Evolutionary conservation across 164 flowering plant genomes (phyloP), one percentile per base, ranked within the genome.

Genomic region (Taxillus chinensis): DNA sequence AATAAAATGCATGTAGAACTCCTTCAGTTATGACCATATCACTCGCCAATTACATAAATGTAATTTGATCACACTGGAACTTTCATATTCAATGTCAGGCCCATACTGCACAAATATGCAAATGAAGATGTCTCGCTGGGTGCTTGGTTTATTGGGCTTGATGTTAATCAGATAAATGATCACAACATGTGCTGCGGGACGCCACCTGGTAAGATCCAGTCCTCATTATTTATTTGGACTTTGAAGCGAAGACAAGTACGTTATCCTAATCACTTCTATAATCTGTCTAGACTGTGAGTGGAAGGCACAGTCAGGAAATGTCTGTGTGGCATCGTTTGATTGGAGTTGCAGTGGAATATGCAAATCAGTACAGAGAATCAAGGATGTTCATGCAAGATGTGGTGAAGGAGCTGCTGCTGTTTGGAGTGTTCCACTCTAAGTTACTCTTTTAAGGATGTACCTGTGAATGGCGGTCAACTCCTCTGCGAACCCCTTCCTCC

Each of bases 341-440:
- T 91, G 97, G 96, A 88, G 87, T 74, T 91, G 97, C 79, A 91
- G 97, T 42, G 97, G 97, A 51, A 76, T 91, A 39, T 91, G 97
- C 72, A 88, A 83, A 70, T 89, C 97, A 3, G 91, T 77, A 12
- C 96, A 91, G 75, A 83, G 91, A 65, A 88, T 91, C 90, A 71
- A 71, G 45, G 93, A 85, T 61, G 93, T 91, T 8, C 97, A 91
- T 66, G 81, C 80, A 68, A 79, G 74, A 1, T 90, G 97, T 57
- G 87, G 95, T 13, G 97, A 91, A 67, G 96, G 87, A 41, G 90
- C 85, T 45, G 93, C 73, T 62, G 93, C 95, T 38, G 78, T 90
- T 43, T 90, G 93, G 97, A 27, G 27, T 27, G 27, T 27, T 27
- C 2, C 27, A 27, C 27, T 27, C 27, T 27, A 27, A 27, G 27